A percentile compares a stretch with the other conserved stretches of the same genome.
These are phyloP conservation scores for Cercis canadensis DNA, from an alignment of 306 rosid genomes.

Conservation along the genomic window DNA sequence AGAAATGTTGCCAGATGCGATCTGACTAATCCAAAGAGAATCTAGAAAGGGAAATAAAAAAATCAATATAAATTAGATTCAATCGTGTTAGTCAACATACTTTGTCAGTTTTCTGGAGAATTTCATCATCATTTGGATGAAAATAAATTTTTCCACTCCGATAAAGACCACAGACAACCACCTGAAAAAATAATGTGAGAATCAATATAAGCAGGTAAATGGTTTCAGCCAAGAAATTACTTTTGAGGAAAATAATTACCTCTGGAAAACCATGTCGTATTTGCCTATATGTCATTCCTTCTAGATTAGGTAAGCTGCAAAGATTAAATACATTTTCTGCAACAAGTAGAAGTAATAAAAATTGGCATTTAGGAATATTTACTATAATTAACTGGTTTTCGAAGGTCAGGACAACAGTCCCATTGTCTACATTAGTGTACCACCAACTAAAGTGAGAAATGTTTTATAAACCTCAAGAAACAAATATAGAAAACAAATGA, in stretches of 20 bases:
- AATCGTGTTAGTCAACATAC: constrained; percentile 51
- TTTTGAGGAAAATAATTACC: constrained; percentile 51
- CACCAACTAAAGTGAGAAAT: constrained; percentile 29
- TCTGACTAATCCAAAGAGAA: neutral
- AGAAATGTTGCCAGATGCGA: too few relatives aligned
- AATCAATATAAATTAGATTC: constrained; percentile 14
- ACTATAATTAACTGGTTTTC: constrained; percentile 31
- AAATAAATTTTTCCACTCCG: constrained; percentile 81
- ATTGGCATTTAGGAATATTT: constrained; percentile 32
- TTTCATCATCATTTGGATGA: constrained; percentile 85
- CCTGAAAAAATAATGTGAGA: constrained; percentile 63
- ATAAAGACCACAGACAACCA: constrained; percentile 84
- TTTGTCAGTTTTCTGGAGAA: constrained; percentile 82
- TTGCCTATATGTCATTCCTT: constrained; percentile 71
- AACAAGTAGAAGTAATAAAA: constrained; percentile 37
- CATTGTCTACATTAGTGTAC: constrained; percentile 15
- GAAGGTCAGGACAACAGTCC: constrained; percentile 17
- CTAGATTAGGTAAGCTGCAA: constrained; percentile 65
- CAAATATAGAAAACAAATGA: neutral
- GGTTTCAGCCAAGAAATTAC: constrained; percentile 27
- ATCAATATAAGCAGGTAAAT: constrained; percentile 20
- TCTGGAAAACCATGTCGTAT: constrained; percentile 67
- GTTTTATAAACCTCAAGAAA: neutral
- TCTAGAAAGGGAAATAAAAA: neutral
- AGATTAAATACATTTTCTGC: constrained; percentile 96